Base-by-base conservation (phyloP, 352 stramenopile genomes). In the Pythium diclinum region DNA sequence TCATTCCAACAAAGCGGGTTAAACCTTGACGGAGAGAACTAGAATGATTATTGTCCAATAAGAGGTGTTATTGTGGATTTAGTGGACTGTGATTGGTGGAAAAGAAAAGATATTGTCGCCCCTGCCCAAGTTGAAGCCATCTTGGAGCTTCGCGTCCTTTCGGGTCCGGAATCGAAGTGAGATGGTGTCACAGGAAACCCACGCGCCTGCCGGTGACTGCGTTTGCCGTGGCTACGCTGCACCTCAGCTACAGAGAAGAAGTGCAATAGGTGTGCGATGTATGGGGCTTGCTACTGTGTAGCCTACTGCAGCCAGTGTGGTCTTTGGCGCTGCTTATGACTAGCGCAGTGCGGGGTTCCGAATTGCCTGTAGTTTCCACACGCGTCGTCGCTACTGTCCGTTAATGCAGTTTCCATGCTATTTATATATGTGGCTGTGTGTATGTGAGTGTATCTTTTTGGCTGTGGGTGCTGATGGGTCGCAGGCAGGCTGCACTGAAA, bases 121-220 rank as follows among this genome's bases (percentile, higher is more conserved):
- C 9, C 53, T 30, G 17, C 53, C 53, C 52, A 58, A 33, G 53
- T 59, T 59, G 53, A 59, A 59, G 53, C 53, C 53, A 59, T 59
- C 30, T 38, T 33, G 48, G n/a, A 36, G 47, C 8, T 55, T 4
- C 47, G 48, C 23, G 23, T 23, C 25, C 16, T 38, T 33, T 33
- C 30, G 42, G 42, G 16, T 30, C 11, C 19, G 42, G 42, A 49
- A 49, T 49, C n/a, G 6, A 51, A 28, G 44, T 51, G 44, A 51
- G 44, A 51, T 51, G 44, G 14, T 23, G 44, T 51, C 44, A 51
- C 44, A 51, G 44, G 44, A 51, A 51, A 51, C 7, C 44, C 17
- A 51, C 17, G 44, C 16, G 8, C 6, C 17, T 11, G 44, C 14
- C 2, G 19, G 19, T 3, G 44, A 11, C n/a, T 51, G n/a, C 11